These are phyloP conservation scores for Arthroderma sp. DNA, from an alignment of 2,329 filamentous ascomycete genomes.

Conservation along the genomic window DNA sequence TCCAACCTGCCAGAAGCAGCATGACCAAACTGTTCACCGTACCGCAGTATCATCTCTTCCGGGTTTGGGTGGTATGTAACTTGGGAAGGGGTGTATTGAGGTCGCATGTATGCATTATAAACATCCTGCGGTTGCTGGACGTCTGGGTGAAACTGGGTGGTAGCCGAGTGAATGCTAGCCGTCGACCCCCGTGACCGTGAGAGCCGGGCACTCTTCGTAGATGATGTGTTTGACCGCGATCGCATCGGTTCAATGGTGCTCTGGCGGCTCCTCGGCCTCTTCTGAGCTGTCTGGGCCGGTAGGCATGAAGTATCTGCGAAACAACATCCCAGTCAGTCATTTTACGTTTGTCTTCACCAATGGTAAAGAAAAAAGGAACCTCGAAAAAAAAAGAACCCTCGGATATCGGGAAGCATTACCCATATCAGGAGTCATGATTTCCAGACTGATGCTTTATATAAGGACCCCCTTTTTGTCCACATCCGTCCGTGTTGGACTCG, in stretches of 20 bases:
- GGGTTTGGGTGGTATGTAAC: slow-evolving; percentile 30
- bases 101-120: slow-evolving; percentile 30
- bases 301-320: slow-evolving; percentile 7
- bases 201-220: slow-evolving; percentile 31
- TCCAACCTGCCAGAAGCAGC: slow-evolving; percentile 26
- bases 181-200: slow-evolving; percentile 37
- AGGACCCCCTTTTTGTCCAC: not conserved
- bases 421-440: slow-evolving; percentile 24
- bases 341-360: too few species aligned
- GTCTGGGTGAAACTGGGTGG: slow-evolving; percentile 34
- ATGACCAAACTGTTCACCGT: slow-evolving; percentile 33
- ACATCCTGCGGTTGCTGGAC: slow-evolving; percentile 28
- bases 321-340: not conserved
- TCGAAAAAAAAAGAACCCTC: too few species aligned
- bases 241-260: slow-evolving; percentile 32
- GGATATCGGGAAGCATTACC: too few species aligned
- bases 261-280: slow-evolving; percentile 30
- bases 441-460: not conserved
- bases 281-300: slow-evolving; percentile 29
- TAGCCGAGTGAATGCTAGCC: slow-evolving; percentile 38
- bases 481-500: not conserved
- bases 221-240: slow-evolving; percentile 30
- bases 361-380: too few species aligned
- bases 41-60: slow-evolving; percentile 36
- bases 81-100: slow-evolving; percentile 25